phyloP scores from a whole-genome alignment of 1,284 basidiomycete genomes.

The Trichosporon sp. region DNA sequence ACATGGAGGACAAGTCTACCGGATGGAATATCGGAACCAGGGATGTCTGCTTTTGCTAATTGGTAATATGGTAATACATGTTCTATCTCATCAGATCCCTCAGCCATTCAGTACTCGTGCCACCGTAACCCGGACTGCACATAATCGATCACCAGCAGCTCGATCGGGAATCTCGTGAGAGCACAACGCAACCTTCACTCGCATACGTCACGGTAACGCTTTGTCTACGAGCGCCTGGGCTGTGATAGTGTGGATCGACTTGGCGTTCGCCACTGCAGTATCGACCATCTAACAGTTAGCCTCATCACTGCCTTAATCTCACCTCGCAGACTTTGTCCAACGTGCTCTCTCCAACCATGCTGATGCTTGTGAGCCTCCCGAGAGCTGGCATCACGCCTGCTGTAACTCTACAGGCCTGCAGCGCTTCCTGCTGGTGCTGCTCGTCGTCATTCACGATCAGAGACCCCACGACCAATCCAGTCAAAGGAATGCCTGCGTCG shows the following conservation, averaged over 20 bases:
- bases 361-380: constrained; percentile 76
- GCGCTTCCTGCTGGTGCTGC: background rate
- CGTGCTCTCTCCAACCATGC: constrained; percentile 67
- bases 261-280: constrained; percentile 34
- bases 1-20: too few relatives aligned
- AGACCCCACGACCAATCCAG: constrained; percentile 50
- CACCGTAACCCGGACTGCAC: too few relatives aligned
- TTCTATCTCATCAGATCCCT: too few relatives aligned
- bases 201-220: background rate
- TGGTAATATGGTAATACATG: too few relatives aligned
- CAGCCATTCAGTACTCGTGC: too few relatives aligned
- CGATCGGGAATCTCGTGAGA: too few relatives aligned
- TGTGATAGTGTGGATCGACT: constrained; percentile 39
- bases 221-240: constrained; percentile 41
- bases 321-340: constrained; percentile 45
- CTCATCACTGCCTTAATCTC: constrained; percentile 23
- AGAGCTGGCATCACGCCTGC: constrained; percentile 86
- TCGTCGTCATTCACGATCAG: constrained; percentile 31
- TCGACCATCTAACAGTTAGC: constrained; percentile 42
- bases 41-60: too few relatives aligned
- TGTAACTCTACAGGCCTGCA: constrained; percentile 57
- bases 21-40: too few relatives aligned
- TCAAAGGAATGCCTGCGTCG: constrained; percentile 55
- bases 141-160: too few relatives aligned
- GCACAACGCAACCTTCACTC: too few relatives aligned